Base-by-base conservation (phyloP, 1,284 basidiomycete species). In the Lentinus polychrous region DNA sequence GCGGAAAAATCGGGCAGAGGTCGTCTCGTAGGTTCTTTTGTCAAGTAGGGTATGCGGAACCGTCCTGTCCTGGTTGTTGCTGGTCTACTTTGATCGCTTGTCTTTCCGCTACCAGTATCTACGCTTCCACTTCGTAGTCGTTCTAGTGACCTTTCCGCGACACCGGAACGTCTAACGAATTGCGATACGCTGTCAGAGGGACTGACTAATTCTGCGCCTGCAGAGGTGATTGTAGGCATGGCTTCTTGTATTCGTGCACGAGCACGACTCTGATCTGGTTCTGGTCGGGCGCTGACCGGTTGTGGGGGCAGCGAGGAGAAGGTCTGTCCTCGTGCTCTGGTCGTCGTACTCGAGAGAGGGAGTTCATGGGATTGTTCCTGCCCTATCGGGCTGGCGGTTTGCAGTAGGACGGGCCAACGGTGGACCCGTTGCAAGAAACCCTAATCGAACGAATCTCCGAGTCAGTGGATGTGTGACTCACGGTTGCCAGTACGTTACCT, bases 401-500 rank as follows among this genome's bases (percentile, higher is more conserved):
- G 48, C 27, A 83, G 69, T 37, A 89, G 74, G 34, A 96, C 72
- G 0, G 96, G 96, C 77, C 90, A 99, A 14, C 94, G 82, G 63
- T 97, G 92, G 0, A 98, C 86, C 34, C 96, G 76, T 6, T 91
- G 82, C 11, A 99, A 73, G 62, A 98, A 99, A 0, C 94, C 94
- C 86, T 87, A 50, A 43, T 27, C 27, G 20, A 17, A 24, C 37
- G 22, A 34, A 18, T 8, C 14, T 7, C 12, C 34, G 20, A 15
- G 20, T 18, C 27, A n/a, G 15, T 34, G 10, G 8, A 20, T 17
- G 14, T 39, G 24, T 23, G 10, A 33, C 34, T 38, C 39, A 44
- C n/a, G 47, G 37, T 5, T 47, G 44, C 14, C 27, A 43, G 7
- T 15, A 20, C 33, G 49, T 17, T 59, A 81, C 86, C 70, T 99